Conservation (phyloP, 2,329 filamentous ascomycete species). For the Thielaviopsis populi region DNA sequence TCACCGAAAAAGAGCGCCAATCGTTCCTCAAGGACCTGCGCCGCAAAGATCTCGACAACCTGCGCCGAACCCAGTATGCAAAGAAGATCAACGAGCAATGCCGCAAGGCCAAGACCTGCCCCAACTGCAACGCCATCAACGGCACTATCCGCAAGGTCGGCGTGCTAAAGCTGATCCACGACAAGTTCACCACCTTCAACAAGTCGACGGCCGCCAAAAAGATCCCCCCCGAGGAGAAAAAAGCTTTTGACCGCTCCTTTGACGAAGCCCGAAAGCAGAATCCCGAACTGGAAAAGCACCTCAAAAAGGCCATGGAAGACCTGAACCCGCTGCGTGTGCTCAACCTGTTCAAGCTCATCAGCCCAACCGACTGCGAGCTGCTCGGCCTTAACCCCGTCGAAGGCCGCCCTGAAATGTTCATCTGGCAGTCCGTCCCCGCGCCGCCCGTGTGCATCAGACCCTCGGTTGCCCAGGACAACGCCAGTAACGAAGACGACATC, state of each 20-base stretch:
- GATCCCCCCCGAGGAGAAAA: slow-evolving; percentile 63
- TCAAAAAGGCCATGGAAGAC: slow-evolving; percentile 87
- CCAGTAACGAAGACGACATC: slow-evolving; percentile 90
- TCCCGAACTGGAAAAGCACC: slow-evolving; percentile 74
- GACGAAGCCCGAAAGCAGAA: slow-evolving; percentile 61
- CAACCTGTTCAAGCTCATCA: slow-evolving; percentile 82
- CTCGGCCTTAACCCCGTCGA: slow-evolving; percentile 76
- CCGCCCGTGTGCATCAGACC: slow-evolving; percentile 89
- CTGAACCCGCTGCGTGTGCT: slow-evolving; percentile 77
- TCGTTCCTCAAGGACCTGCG: slow-evolving; percentile 67
- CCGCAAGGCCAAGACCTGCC: slow-evolving; percentile 70
- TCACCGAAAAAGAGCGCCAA: slow-evolving; percentile 66
- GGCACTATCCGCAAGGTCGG: slow-evolving; percentile 85
- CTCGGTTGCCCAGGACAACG: slow-evolving; percentile 81
- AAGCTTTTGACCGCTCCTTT: slow-evolving; percentile 76
- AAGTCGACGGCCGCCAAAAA: slow-evolving; percentile 79
- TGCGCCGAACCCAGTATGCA: slow-evolving; percentile 66
- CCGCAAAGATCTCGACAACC: slow-evolving; percentile 68
- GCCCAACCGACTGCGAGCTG: slow-evolving; percentile 73
- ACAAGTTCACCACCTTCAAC: slow-evolving; percentile 81
- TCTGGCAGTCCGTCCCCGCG: slow-evolving; percentile 92
- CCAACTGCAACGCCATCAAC: slow-evolving; percentile 67
- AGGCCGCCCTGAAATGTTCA: slow-evolving; percentile 85
- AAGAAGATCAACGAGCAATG: slow-evolving; percentile 85
- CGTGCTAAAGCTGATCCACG: slow-evolving; percentile 85